Percentiles rank a stretch among this genome's conserved stretches.
These are phyloP conservation scores for Puccinia horiana DNA, from an alignment of 1,284 basidiomycete genomes.

Conservation along the genomic window DNA sequence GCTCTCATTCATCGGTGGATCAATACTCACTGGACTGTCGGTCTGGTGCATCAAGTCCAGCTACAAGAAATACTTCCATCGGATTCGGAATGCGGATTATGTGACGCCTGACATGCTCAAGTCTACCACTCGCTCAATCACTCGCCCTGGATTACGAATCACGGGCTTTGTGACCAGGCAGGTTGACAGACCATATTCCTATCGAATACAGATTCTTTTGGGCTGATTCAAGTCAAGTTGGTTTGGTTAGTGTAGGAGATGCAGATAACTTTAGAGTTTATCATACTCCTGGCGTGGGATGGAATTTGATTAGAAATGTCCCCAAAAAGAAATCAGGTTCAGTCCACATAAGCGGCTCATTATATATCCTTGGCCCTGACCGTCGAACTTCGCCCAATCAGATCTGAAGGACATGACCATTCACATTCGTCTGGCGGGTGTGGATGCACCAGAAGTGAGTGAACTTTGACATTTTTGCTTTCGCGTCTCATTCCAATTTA, in stretches of 20 bases:
- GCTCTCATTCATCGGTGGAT: constrained; percentile 39
- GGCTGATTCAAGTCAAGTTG: neutral
- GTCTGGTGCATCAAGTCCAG: constrained; percentile 33
- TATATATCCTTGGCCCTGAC: neutral
- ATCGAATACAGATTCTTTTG: neutral
- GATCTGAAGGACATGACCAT: constrained; percentile 46
- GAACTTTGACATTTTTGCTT: neutral
- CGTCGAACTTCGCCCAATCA: neutral
- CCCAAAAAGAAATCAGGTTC: constrained; percentile 31
- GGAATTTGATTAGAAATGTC: constrained; percentile 36
- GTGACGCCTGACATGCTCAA: constrained; percentile 35
- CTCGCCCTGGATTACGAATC: constrained; percentile 25
- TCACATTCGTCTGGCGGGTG: constrained; percentile 42
- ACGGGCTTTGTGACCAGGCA: constrained; percentile 48
- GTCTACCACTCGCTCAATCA: neutral
- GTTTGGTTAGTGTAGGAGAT: constrained; percentile 44
- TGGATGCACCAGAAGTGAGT: constrained; percentile 45
- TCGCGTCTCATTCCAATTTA: neutral
- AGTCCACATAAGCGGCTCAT: neutral
- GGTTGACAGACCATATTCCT: neutral
- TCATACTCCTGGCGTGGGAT: constrained; percentile 46
- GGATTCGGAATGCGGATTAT: constrained; percentile 46
- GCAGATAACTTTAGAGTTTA: constrained; percentile 47
- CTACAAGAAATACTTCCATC: constrained; percentile 33
- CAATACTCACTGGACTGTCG: constrained; percentile 25